Conservation (phyloP, 805 yeast genomes). For the Pichia pseudocactophila region DNA sequence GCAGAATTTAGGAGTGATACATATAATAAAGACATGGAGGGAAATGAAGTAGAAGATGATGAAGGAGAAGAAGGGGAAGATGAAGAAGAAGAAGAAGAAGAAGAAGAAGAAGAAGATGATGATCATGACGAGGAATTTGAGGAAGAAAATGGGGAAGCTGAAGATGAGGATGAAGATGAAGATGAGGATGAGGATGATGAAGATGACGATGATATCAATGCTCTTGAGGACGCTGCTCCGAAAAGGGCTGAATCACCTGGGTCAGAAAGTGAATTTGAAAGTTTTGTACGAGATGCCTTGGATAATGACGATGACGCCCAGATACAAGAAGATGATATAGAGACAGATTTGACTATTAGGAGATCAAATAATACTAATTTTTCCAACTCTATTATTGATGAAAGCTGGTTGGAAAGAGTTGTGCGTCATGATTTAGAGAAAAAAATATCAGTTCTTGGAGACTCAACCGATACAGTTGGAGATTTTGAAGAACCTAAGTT, state of each 20-base stretch:
- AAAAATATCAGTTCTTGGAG: conserved; percentile 3
- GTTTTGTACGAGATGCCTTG: too few species aligned
- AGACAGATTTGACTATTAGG: background rate
- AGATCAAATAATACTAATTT: too few species aligned
- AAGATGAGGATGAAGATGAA: conserved; percentile 2
- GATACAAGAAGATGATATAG: too few species aligned
- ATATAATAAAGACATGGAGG: background rate
- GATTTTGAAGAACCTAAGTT: background rate
- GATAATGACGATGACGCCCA: background rate
- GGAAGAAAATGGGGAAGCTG: background rate
- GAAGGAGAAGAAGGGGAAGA: background rate
- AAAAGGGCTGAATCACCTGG: background rate
- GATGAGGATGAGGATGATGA: conserved; percentile 4
- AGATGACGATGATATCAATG: conserved; percentile 3
- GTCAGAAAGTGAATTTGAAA: too few species aligned
- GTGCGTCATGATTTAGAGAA: conserved; percentile 5
- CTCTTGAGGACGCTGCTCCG: background rate
- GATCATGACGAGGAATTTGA: background rate
- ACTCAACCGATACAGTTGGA: background rate
- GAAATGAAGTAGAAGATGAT: background rate
- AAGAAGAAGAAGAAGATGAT: background rate
- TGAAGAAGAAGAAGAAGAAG: background rate
- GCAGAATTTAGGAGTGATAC: too few species aligned
- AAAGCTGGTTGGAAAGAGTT: background rate
- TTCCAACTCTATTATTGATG: conserved; percentile 1